These are phyloP conservation scores for Lupinus albus DNA, from an alignment of 306 rosid species.

Conservation along the genomic window DNA sequence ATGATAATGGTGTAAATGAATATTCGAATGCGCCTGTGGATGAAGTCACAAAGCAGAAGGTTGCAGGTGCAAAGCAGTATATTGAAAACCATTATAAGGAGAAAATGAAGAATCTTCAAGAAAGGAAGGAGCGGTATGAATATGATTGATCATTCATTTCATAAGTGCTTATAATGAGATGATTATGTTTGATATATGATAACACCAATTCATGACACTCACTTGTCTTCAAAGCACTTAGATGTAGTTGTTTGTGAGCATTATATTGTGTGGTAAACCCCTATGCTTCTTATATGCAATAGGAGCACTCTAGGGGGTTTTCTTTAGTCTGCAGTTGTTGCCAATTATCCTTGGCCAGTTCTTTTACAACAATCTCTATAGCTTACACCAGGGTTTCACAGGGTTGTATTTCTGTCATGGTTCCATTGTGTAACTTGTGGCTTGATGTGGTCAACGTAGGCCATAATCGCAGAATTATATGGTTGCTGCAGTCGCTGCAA, in stretches of 20 bases:
- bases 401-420: too few species aligned
- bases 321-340: not conserved
- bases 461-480: too few species aligned
- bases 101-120: slow-evolving; percentile 93
- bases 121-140: slow-evolving; percentile 88
- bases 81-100: slow-evolving; percentile 97
- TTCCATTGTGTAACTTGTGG: too few species aligned
- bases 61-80: slow-evolving; percentile 88
- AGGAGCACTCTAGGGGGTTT: not conserved
- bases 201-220: slow-evolving; percentile 1
- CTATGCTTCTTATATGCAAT: not conserved
- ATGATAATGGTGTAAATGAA: slow-evolving; percentile 41
- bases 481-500: too few species aligned
- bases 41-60: slow-evolving; percentile 94
- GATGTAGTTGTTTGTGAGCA: not conserved
- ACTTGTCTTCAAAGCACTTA: slow-evolving; percentile 13
- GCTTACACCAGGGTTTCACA: not conserved
- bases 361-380: not conserved
- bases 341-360: not conserved
- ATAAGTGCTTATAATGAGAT: slow-evolving; percentile 8
- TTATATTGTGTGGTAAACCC: not conserved
- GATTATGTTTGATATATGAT: not conserved
- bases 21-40: slow-evolving; percentile 47
- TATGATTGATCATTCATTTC: not conserved
- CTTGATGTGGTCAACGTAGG: too few species aligned